Evolutionary conservation across 2,329 filamentous ascomycete genomes (phyloP), one percentile per base, ranked within the genome.

Genomic region (Tolypocladium cylindrosporum): DNA sequence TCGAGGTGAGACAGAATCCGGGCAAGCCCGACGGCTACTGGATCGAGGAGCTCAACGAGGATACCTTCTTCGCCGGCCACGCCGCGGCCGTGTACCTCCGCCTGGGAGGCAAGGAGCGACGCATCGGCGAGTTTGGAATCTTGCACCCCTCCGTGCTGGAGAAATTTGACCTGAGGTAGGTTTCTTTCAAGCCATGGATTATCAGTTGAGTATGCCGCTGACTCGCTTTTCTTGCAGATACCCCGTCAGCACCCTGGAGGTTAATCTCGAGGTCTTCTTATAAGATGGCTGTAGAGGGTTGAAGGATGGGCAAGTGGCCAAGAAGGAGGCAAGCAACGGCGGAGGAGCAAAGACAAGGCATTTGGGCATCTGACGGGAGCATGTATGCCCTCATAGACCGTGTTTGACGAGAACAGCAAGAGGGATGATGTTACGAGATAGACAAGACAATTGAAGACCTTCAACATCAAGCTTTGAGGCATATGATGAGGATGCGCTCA

Each of bases 191-290:
- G 42, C 8, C 9, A 42, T 21, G 14, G 27, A 10, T 11, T 10
- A 14, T 45, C 16, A 6, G 9, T 45, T 9, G n/a, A 16, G 40
- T 34, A 13, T 13, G 19, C 14, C 21, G 13, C 16, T 54, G 14
- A 52, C 7, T 43, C 19, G 2, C 8, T 36, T 58, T 14, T 41
- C 64, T 48, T 52, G 5, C 21, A 88, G 85, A 78, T 93, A 92
- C 79, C 93, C 94, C 48, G 91, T 96, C 66, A 97, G 91, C 76
- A 91, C 90, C 50, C 76, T 99, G 65, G 94, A 99, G 79, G 83
- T 99, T 71, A 96, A 97, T 74, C 83, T 97, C 39, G 93, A 97
- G 75, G 84, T 89, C 64, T 95, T 99, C 81, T 79, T 97, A 76
- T 96, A 79, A 59, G 52, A 40, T 6, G 40, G n/a, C 41, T 9